Base-by-base conservation (phyloP, 1,284 basidiomycete genomes). In the Paramarasmius palmivorus region DNA sequence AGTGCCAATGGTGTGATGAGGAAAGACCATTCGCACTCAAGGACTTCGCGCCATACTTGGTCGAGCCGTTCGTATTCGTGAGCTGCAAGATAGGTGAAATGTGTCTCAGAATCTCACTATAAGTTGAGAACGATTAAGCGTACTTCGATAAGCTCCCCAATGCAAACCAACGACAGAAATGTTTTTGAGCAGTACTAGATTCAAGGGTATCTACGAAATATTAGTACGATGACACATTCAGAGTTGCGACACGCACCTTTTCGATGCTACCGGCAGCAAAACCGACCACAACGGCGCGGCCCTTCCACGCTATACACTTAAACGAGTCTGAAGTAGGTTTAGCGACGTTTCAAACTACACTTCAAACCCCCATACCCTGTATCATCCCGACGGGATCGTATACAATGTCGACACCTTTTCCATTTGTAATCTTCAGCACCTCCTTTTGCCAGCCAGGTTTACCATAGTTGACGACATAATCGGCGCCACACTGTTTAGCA, bases 231-330 rank as follows among this genome's bases (percentile, higher is more conserved):
- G n/a, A n/a, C n/a, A 10, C 8, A 29, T 56, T 8, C 10, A 34
- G 20, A 8, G 39, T 39, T 10, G 23, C 12, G 25, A 29, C n/a
- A 54, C 70, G 20, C 48, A 92, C 91, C 73, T 94, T 94, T 68
- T 98, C 95, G 58, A 98, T 97, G 7, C 74, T 70, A 9, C 95
- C 93, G 9, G 84, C 88, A 6, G 92, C 93, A 70, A 97, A 95
- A 15, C 96, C 96, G 50, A 99, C 88, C 23, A 98, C 91, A 19
- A 98, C 66, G 3, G 92, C 86, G 12, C 96, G 82, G 1, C 94
- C 93, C 69, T 96, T 96, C 88, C 94, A 98, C 1, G 90, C 92
- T 54, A 96, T 93, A 67, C 93, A 95, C 69, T 96, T 96, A 56
- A 97, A 67, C 26, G 82, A 84, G 63, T 92, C 90, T 88, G 29